Percentiles rank a stretch among this genome's conserved stretches.
phyloP scores from a whole-genome alignment of 345 rosid species.

The Rubroshorea leprosula region DNA sequence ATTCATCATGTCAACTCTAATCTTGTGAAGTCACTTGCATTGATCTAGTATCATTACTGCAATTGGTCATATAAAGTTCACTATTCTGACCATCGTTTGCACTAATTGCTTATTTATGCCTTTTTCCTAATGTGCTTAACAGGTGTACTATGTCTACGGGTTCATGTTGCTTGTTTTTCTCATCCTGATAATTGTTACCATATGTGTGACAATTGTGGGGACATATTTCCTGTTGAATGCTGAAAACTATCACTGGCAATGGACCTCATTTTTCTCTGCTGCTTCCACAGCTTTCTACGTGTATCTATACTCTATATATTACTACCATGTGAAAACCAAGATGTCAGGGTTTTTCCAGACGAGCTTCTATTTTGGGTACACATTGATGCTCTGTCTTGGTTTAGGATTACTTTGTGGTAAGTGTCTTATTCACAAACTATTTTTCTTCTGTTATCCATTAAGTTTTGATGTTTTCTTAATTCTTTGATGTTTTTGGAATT shows the following conservation, averaged over 20 bases:
- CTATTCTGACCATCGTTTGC: no score
- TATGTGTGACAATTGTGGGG: slow-evolving; percentile 95
- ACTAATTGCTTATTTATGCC: no score
- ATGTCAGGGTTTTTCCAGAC: slow-evolving; percentile 88
- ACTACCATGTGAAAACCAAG: slow-evolving; percentile 75
- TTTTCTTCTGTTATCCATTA: neutral
- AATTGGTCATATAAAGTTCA: no score
- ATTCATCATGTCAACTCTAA: no score
- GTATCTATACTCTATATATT: slow-evolving; percentile 77
- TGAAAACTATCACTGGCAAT: slow-evolving; percentile 97
- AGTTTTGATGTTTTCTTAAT: no score
- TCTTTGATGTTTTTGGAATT: no score
- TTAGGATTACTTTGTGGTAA: slow-evolving; percentile 91
- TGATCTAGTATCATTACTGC: no score
- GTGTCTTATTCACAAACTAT: slow-evolving; percentile 18
- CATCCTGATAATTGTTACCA: slow-evolving; percentile 79
- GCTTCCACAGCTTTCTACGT: slow-evolving; percentile 93
- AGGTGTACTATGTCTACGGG: slow-evolving; percentile 95
- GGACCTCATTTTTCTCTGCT: slow-evolving; percentile 97
- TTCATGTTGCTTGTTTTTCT: slow-evolving; percentile 87
- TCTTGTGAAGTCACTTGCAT: no score
- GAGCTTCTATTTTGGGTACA: slow-evolving; percentile 82
- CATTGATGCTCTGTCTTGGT: slow-evolving; percentile 94
- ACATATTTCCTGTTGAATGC: slow-evolving; percentile 89
- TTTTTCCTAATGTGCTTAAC: slow-evolving; percentile 15